Conservation (phyloP, 805 yeast genomes). For the Kuraishia capsulata region DNA sequence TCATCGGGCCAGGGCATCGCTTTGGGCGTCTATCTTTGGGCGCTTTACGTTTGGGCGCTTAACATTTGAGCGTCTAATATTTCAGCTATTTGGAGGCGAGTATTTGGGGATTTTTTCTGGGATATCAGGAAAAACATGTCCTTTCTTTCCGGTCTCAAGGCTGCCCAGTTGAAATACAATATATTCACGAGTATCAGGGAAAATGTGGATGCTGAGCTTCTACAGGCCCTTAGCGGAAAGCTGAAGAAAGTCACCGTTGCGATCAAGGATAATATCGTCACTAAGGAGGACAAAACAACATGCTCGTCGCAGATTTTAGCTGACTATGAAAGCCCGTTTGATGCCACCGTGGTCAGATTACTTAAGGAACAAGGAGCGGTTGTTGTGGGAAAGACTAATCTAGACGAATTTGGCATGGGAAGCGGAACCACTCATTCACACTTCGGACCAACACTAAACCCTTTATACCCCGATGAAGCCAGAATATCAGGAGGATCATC, state of each 20-base stretch:
- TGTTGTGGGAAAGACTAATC: conserved; percentile 72
- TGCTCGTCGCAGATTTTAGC: conserved; percentile 64
- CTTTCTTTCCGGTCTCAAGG: not conserved
- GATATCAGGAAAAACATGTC: no score
- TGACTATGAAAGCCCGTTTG: conserved; percentile 64
- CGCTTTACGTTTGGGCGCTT: no score
- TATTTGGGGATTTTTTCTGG: no score
- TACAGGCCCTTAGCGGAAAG: conserved; percentile 2
- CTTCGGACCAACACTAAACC: conserved; percentile 53
- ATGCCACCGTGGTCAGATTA: conserved; percentile 60
- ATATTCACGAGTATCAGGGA: conserved; percentile 1
- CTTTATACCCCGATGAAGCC: conserved; percentile 22
- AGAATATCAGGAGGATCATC: conserved; percentile 83
- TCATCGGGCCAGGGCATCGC: no score
- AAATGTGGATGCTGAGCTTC: not conserved
- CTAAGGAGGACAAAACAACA: conserved; percentile 60
- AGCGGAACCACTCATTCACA: conserved; percentile 49
- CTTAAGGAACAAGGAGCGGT: conserved; percentile 43
- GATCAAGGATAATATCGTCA: conserved; percentile 75
- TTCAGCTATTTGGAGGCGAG: no score
- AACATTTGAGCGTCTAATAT: no score
- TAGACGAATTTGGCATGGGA: conserved; percentile 99
- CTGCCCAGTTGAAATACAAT: conserved; percentile 16
- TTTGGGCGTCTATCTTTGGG: no score
- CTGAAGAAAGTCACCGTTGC: conserved; percentile 31